Evolutionary conservation across 108 stramenopile species (phyloP).

Genomic region (Fragilaria crotonensis): DNA sequence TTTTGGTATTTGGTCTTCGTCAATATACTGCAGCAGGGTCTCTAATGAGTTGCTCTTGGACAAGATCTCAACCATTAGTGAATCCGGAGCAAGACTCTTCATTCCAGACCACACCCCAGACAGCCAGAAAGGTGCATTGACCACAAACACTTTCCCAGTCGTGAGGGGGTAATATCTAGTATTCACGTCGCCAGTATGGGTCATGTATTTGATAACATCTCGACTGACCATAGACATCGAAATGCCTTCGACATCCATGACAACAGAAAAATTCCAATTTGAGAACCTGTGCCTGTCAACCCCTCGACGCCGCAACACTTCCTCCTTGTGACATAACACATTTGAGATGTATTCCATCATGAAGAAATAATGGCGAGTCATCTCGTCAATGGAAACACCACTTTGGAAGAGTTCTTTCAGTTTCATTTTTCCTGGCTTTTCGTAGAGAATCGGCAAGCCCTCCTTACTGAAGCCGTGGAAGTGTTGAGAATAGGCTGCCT

Average conservation of each 20-base stretch:
- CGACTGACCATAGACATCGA: constrained; percentile 32
- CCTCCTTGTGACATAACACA: constrained; percentile 6
- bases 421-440: constrained; percentile 53
- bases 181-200: constrained; percentile 48
- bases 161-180: constrained; percentile 40
- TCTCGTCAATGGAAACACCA: constrained; percentile 42
- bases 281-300: constrained; percentile 7
- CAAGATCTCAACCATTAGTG: constrained; percentile 41
- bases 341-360: constrained; percentile 53
- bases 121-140: constrained; percentile 51
- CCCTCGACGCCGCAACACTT: neutral
- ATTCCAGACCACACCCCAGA: constrained; percentile 34
- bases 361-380: constrained; percentile 52
- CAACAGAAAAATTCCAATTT: constrained; percentile 41
- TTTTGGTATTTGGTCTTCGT: constrained; percentile 48
- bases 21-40: constrained; percentile 44
- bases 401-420: constrained; percentile 42
- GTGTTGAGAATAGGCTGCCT: constrained; percentile 46
- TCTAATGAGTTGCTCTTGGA: constrained; percentile 20
- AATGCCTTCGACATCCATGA: constrained; percentile 51
- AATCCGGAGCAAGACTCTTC: constrained; percentile 41
- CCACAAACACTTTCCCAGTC: constrained; percentile 34
- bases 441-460: constrained; percentile 46
- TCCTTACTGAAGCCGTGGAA: constrained; percentile 43
- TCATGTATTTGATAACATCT: constrained; percentile 51